Evolutionary conservation across 78 protist species (phyloP).

Genomic region (Dictyostelium intermedium): DNA sequence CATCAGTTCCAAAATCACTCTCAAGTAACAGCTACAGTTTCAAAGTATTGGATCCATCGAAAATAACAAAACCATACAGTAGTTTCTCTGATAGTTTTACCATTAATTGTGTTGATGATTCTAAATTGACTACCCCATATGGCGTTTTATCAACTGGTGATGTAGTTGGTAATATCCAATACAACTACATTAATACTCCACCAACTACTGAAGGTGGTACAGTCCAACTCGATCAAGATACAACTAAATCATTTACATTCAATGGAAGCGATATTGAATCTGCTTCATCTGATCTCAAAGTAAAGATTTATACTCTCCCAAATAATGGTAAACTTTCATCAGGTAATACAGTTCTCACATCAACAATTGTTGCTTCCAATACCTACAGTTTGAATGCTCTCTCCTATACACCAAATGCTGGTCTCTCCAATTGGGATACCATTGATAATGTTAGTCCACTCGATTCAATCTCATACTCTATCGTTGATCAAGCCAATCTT

Average conservation of each 20-base stretch:
- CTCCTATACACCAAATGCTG: slow-evolving; percentile 14
- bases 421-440: slow-evolving; percentile 10
- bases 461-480: not conserved
- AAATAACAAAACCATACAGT: not conserved
- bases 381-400: not conserved
- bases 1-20: not conserved
- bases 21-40: not conserved
- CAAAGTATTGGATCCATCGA: not conserved
- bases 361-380: not conserved
- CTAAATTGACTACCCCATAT: not conserved
- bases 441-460: not conserved
- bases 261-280: slow-evolving; percentile 12
- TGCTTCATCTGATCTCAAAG: not conserved
- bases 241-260: not conserved
- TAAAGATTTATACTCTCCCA: not conserved
- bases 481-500: not conserved
- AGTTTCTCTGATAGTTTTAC: not conserved
- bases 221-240: not conserved
- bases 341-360: not conserved
- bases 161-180: not conserved
- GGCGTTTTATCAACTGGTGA: not conserved
- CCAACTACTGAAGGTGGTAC: not conserved
- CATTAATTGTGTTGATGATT: not conserved
- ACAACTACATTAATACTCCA: not conserved
- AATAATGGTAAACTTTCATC: not conserved